Percentiles rank a stretch among this genome's conserved stretches.
Conservation (phyloP, 768 basidiomycete genomes). For the Hortiboletus campestris region DNA sequence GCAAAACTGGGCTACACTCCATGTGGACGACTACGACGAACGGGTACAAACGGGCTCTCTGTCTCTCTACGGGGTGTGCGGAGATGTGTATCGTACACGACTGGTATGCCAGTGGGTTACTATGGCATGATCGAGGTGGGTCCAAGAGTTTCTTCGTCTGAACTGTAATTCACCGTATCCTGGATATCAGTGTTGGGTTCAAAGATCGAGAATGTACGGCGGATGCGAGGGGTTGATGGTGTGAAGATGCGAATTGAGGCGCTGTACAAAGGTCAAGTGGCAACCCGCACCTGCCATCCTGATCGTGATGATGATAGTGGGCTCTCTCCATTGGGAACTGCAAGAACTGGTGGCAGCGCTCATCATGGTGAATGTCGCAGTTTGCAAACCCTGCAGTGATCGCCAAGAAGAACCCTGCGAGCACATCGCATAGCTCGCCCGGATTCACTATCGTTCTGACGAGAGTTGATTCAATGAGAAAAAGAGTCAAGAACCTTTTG, state of each 20-base stretch:
- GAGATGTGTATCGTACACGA: too few relatives aligned
- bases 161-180: conserved; percentile 89
- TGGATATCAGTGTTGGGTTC: conserved; percentile 97
- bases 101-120: too few relatives aligned
- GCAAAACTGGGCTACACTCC: too few relatives aligned
- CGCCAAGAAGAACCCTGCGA: conserved; percentile 2
- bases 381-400: conserved; percentile 4
- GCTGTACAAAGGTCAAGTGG: conserved; percentile 96
- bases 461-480: too few relatives aligned
- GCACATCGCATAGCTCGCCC: not conserved
- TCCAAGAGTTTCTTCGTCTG: too few relatives aligned
- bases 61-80: too few relatives aligned
- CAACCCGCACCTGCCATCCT: conserved; percentile 97
- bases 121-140: too few relatives aligned
- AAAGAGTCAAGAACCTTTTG: too few relatives aligned
- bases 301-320: conserved; percentile 84
- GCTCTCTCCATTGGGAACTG: conserved; percentile 42
- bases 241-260: conserved; percentile 91
- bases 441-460: conserved; percentile 12
- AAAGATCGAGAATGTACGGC: conserved; percentile 96
- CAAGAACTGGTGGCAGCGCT: conserved; percentile 15
- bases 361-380: conserved; percentile 5
- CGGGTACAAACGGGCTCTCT: too few relatives aligned
- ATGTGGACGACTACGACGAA: too few relatives aligned
- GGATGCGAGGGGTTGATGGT: conserved; percentile 58